phyloP scores from a whole-genome alignment of 2,329 filamentous ascomycete genomes.

The Apiospora aurea region DNA sequence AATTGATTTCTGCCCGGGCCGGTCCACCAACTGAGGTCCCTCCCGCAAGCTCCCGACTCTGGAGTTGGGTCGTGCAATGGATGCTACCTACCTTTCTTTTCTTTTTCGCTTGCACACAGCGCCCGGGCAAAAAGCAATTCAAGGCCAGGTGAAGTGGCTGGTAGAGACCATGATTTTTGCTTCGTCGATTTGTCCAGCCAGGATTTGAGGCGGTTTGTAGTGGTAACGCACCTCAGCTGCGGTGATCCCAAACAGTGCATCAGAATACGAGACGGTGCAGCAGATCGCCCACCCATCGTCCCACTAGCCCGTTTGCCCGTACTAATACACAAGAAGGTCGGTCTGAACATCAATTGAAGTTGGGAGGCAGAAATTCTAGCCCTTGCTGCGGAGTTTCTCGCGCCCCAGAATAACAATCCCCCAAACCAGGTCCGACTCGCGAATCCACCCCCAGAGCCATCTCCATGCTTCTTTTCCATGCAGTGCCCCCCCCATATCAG shows the following conservation, averaged over 20 bases:
- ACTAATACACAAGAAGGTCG: neutral
- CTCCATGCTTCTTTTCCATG: neutral
- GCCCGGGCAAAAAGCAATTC: neutral
- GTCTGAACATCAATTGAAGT: neutral
- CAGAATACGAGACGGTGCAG: constrained; percentile 1
- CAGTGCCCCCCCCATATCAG: neutral
- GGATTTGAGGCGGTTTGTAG: neutral
- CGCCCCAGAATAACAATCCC: neutral
- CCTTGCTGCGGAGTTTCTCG: neutral
- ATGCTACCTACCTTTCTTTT: no score
- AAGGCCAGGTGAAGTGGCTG: neutral
- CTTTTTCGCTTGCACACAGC: neutral
- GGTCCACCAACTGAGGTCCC: neutral
- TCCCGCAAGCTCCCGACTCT: neutral
- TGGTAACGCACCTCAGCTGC: neutral
- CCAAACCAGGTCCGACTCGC: neutral
- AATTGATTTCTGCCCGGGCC: neutral
- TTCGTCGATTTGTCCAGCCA: neutral
- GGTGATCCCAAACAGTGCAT: neutral
- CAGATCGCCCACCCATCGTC: neutral
- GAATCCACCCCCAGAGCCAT: neutral
- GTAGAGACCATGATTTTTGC: neutral
- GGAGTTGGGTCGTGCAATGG: neutral
- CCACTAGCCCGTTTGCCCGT: neutral
- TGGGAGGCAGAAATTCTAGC: neutral